These are phyloP conservation scores for Linum tenue DNA, from an alignment of 345 rosid genomes.

Conservation along the genomic window DNA sequence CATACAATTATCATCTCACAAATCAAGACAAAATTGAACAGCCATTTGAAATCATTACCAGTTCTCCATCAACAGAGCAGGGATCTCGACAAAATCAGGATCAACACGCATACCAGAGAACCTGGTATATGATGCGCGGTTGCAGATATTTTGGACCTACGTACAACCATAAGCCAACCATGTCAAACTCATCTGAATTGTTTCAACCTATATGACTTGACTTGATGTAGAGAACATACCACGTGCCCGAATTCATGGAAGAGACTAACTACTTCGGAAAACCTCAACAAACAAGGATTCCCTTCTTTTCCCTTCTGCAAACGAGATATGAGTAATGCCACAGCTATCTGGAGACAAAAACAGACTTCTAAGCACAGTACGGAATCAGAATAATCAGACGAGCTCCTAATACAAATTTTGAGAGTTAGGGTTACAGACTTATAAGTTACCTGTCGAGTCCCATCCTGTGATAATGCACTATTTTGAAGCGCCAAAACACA, in stretches of 20 bases:
- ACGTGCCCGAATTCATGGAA: constrained; percentile 96
- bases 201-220: too few species aligned
- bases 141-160: constrained; percentile 89
- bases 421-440: not conserved
- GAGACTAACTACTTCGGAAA: constrained; percentile 81
- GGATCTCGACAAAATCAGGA: constrained; percentile 91
- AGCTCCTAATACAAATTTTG: not conserved
- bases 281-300: constrained; percentile 49
- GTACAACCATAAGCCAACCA: not conserved
- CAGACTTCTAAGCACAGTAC: not conserved
- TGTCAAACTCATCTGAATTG: not conserved
- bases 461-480: constrained; percentile 47
- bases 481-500: constrained; percentile 86
- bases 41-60: constrained; percentile 34
- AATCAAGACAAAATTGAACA: constrained; percentile 5
- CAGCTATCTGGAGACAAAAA: constrained; percentile 47
- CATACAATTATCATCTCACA: constrained; percentile 5
- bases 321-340: constrained; percentile 67
- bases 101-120: constrained; percentile 80
- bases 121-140: constrained; percentile 77
- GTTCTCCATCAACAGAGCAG: constrained; percentile 70
- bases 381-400: not conserved
- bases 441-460: constrained; percentile 48
- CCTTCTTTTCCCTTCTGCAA: constrained; percentile 42
- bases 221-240: constrained; percentile 43